Conservation (phyloP, 768 basidiomycete species). For the Rhodotorula kratochvilovae region DNA sequence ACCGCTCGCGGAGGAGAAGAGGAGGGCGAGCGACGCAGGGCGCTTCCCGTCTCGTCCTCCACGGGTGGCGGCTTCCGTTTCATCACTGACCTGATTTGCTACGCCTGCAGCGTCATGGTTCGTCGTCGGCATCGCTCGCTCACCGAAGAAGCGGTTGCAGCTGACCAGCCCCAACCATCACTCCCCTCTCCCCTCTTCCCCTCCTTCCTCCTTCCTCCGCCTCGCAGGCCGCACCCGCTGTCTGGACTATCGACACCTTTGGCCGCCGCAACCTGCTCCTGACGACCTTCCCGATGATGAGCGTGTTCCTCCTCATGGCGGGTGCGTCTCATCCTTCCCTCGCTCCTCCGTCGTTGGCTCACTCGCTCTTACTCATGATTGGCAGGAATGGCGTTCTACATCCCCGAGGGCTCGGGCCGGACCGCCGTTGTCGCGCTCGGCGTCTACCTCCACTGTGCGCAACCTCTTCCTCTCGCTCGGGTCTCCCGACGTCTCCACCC, state of each 20-base stretch:
- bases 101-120: neutral
- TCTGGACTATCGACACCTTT: slow-evolving; percentile 16
- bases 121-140: too few relatives aligned
- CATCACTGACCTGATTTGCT: too few relatives aligned
- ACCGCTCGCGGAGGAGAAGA: too few relatives aligned
- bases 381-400: slow-evolving; percentile 55
- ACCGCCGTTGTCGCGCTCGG: slow-evolving; percentile 42
- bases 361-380: slow-evolving; percentile 31
- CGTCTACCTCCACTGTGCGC: slow-evolving; percentile 31
- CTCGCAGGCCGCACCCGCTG: neutral
- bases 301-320: slow-evolving; percentile 65
- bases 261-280: slow-evolving; percentile 64
- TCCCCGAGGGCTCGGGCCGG: slow-evolving; percentile 46
- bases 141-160: too few relatives aligned
- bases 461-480: neutral
- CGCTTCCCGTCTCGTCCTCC: too few relatives aligned
- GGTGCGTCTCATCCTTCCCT: slow-evolving; percentile 47
- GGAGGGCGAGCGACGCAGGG: too few relatives aligned
- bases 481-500: neutral
- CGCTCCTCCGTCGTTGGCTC: too few relatives aligned
- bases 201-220: neutral
- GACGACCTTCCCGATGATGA: slow-evolving; percentile 75
- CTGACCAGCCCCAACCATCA: too few relatives aligned
- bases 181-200: too few relatives aligned
- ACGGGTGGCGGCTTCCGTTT: too few relatives aligned